Percentiles rank a stretch among this genome's conserved stretches.
phyloP scores from a whole-genome alignment of 495 filamentous ascomycete species.

The Corynascus novoguineensis region DNA sequence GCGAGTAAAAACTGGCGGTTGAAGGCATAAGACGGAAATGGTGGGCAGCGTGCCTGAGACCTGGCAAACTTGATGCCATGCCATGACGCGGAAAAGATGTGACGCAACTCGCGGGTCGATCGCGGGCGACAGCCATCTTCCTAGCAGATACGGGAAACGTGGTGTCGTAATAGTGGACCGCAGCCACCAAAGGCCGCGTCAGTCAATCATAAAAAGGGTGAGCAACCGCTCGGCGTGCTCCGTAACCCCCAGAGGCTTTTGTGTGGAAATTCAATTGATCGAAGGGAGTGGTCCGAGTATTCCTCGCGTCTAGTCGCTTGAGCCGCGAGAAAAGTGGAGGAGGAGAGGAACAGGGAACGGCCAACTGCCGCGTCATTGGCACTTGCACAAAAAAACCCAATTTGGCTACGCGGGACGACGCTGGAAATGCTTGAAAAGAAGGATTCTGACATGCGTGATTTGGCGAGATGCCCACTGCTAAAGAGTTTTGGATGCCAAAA shows the following conservation, averaged over 20 bases:
- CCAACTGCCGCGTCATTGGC: conserved; percentile 6
- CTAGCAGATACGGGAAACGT: neutral
- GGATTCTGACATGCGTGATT: neutral
- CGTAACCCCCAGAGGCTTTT: neutral
- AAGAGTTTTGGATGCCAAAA: neutral
- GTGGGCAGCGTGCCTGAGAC: neutral
- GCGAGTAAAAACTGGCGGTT: neutral
- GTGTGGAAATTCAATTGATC: neutral
- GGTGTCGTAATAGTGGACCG: neutral
- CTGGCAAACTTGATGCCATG: conserved; percentile 15
- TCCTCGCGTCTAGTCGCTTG: too few relatives aligned
- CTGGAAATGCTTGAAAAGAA: neutral
- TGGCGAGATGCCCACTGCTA: neutral
- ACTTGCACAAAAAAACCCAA: neutral
- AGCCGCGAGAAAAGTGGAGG: neutral
- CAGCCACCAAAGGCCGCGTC: too few relatives aligned
- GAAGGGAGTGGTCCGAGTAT: too few relatives aligned
- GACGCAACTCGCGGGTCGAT: conserved; percentile 20
- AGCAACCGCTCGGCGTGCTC: too few relatives aligned
- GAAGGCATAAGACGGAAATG: neutral
- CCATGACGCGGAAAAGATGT: conserved; percentile 10
- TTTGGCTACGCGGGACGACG: neutral
- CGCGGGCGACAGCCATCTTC: neutral
- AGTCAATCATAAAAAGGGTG: too few relatives aligned
- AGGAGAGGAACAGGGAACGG: conserved; percentile 6